Evolutionary conservation across 805 yeast genomes (phyloP).

Genomic region (Zygoascus tannicola): DNA sequence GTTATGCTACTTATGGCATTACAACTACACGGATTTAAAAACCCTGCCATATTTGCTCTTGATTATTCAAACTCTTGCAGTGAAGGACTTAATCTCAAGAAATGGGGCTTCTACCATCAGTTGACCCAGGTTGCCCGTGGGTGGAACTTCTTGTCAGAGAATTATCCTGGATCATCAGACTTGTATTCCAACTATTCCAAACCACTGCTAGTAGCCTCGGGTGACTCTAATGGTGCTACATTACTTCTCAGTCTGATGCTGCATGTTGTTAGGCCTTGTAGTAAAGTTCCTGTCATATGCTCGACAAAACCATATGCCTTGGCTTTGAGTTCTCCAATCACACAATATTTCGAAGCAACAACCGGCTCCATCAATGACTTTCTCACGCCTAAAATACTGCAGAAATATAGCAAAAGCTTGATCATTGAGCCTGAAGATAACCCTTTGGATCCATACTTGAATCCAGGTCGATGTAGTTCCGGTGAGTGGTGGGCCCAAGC

Average conservation of each 20-base stretch:
- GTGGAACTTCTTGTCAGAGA: slow-evolving; percentile 20
- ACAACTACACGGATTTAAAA: slow-evolving; percentile 40
- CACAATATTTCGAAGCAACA: slow-evolving; percentile 9
- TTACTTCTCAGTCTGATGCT: slow-evolving; percentile 31
- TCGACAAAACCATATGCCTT: slow-evolving; percentile 25
- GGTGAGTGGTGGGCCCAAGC: slow-evolving; percentile 34
- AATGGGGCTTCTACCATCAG: slow-evolving; percentile 22
- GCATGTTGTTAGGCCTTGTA: slow-evolving; percentile 30
- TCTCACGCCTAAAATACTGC: slow-evolving; percentile 11
- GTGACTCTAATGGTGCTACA: slow-evolving; percentile 45
- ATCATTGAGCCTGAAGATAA: slow-evolving; percentile 13
- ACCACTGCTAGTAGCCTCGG: slow-evolving; percentile 27
- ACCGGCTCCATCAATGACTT: slow-evolving; percentile 14
- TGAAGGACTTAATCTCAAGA: not conserved
- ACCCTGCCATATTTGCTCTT: slow-evolving; percentile 38
- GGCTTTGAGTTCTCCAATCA: slow-evolving; percentile 29
- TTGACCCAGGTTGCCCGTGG: slow-evolving; percentile 22
- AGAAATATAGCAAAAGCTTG: slow-evolving; percentile 8
- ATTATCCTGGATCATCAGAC: not conserved
- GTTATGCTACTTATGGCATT: slow-evolving; percentile 34
- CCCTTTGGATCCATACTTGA: slow-evolving; percentile 21
- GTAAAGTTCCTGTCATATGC: slow-evolving; percentile 9
- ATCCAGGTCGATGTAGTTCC: slow-evolving; percentile 28
- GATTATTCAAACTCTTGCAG: slow-evolving; percentile 21
- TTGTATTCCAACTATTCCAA: slow-evolving; percentile 17